Evolutionary conservation across 2,329 filamentous ascomycete species (phyloP).

Genomic region (Xylaria sp.): DNA sequence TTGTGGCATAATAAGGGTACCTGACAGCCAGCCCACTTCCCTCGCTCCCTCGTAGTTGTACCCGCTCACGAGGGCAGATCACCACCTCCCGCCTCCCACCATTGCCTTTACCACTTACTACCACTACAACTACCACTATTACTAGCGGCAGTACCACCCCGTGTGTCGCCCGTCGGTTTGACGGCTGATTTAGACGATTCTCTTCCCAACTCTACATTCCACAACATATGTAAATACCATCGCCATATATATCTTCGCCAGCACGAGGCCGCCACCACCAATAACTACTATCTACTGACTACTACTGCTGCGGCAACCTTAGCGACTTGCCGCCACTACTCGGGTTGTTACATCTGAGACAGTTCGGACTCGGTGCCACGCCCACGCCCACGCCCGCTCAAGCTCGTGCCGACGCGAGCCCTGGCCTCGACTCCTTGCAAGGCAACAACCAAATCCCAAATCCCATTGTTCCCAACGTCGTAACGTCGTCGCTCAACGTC

Average conservation of each 20-base stretch:
- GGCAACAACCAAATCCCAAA: slow-evolving; percentile 13
- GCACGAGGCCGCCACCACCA: not conserved
- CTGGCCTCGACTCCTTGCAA: slow-evolving; percentile 25
- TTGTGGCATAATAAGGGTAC: slow-evolving; percentile 24
- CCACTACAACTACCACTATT: not conserved
- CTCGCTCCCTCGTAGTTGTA: slow-evolving; percentile 11
- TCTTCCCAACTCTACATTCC: slow-evolving; percentile 22
- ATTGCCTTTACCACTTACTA: not conserved
- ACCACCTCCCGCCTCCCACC: slow-evolving; percentile 11
- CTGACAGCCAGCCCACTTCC: slow-evolving; percentile 34
- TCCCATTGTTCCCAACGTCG: slow-evolving; percentile 15
- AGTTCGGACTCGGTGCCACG: slow-evolving; percentile 21
- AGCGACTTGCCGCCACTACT: slow-evolving; percentile 20
- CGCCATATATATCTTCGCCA: not conserved
- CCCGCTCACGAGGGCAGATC: slow-evolving; percentile 26
- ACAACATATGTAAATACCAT: slow-evolving; percentile 31
- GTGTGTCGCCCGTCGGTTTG: slow-evolving; percentile 13
- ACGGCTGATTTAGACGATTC: slow-evolving; percentile 1
- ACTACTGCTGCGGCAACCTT: not conserved
- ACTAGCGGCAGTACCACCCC: slow-evolving; percentile 1
- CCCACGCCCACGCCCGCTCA: slow-evolving; percentile 2
- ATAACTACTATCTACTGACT: not conserved
- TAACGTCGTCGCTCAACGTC: slow-evolving; percentile 14
- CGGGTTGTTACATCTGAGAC: slow-evolving; percentile 29
- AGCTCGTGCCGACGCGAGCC: slow-evolving; percentile 30